Base-by-base conservation (phyloP, 768 basidiomycete species). In the Pulveroboletus sp. region DNA sequence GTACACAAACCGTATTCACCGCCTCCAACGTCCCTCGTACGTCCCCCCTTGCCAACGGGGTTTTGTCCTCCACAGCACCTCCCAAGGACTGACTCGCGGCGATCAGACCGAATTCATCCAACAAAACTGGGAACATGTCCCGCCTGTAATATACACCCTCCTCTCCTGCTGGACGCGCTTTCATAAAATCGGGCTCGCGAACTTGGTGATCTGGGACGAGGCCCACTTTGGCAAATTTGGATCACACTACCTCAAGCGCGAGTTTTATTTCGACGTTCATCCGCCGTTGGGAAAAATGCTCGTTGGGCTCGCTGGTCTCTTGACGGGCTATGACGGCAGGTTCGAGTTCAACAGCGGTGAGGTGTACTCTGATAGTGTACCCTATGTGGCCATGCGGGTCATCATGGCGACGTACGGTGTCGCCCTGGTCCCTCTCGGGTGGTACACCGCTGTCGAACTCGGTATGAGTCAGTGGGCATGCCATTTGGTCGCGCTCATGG, bases 221-320 rank as follows among this genome's bases (percentile, higher is more conserved):
- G 95, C 96, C 35, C 96, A 99, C 70, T 99, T 98, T 70, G 96
- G 96, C 59, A 98, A 99, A 72, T 98, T 99, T 71, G 96, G 92
- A 44, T 91, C 91, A 44, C 87, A 97, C 70, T 98, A 99, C 70
- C 83, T 99, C 70, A 96, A 97, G 70, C 89, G 93, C 63, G 93
- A 96, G 68, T 98, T 98, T 72, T 98, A 97, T 76, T 98, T 98
- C 67, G 96, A 99, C 63, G 96, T 98, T 26, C 96, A 99, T 62
- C 96, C 96, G 6, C 96, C 96, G 0, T 77, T 99, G 37, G 96
- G 96, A 4, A 99, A 99, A 76, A 98, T 99, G 93, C 79, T 99
- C 48, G 95, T 99, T 53, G 96, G 93, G 8, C 77, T 99, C 18
- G 93, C 86, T 4, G 96, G 96, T 18, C 74, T 93, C 49, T 71